Evolutionary conservation across 2,329 filamentous ascomycete genomes (phyloP), one percentile per base, ranked within the genome.

Genomic region (Aspergillus sp.): DNA sequence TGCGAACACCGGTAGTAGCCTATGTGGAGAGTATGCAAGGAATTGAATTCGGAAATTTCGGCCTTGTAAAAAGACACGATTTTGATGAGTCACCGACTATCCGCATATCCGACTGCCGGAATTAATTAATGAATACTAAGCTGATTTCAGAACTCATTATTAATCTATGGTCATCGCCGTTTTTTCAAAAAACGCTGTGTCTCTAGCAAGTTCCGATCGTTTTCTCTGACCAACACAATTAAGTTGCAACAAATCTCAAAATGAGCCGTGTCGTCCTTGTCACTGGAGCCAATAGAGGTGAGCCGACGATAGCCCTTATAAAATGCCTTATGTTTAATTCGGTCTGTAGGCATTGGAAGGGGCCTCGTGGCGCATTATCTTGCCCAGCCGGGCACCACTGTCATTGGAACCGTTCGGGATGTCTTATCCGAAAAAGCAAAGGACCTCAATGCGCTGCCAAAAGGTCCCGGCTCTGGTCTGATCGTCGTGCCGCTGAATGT

Each of bases 351-450:
- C 16, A 56, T 56, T 26, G 51, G 49, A 8, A 56, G 47, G 24
- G 51, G 51, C 10, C 42, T 56, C 1, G 35, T 51, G 11, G 13
- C 47, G 5, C 33, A 45, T 3, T 53, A 51, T 9, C 40, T 56
- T 14, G 10, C 32, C 16, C 26, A 43, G 13, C 26, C 43, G 2
- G 41, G 50, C 7, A 52, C 52, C 4, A 57, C 52, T 3, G 50
- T 59, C 1, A 57, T 59, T 4, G 57, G 41, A n/a, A 50, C 54
- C 16, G 47, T 45, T 13, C 38, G 57, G 0, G 44, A 55, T 4
- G 11, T n/a, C 7, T 24, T 46, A 7, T 32, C 40, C 1, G 26
- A 30, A 2, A 47, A 32, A 2, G 35, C 49, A 1, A 20, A 35
- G 7, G 40, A 38, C 7, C 44, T 55, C 2, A 3, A 5, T 3